Conservation (phyloP, 768 basidiomycete genomes). For the Amanita fuliginea region DNA sequence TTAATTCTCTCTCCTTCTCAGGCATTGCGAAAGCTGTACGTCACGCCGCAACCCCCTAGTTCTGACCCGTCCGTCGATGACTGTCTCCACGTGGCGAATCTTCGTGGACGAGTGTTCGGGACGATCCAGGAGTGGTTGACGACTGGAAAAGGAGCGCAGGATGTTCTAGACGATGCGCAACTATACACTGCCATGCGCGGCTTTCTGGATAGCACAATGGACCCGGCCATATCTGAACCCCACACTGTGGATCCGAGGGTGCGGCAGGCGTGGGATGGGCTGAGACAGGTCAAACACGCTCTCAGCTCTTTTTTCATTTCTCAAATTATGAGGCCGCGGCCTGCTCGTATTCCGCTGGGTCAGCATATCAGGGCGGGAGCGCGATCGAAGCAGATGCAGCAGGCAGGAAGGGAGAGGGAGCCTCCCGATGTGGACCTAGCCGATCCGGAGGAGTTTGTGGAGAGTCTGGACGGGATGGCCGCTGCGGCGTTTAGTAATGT, state of each 20-base stretch:
- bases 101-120: slow-evolving; percentile 53
- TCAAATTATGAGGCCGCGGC: slow-evolving; percentile 53
- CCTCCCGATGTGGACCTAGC: slow-evolving; percentile 56
- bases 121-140: slow-evolving; percentile 64
- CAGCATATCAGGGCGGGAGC: slow-evolving; percentile 12
- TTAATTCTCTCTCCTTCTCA: slow-evolving; percentile 16
- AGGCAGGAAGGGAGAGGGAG: slow-evolving; percentile 34
- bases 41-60: slow-evolving; percentile 35
- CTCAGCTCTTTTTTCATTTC: slow-evolving; percentile 37
- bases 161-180: slow-evolving; percentile 60
- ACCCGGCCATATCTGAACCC: slow-evolving; percentile 38
- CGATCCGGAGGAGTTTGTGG: slow-evolving; percentile 62
- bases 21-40: slow-evolving; percentile 69
- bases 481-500: slow-evolving; percentile 66
- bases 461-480: slow-evolving; percentile 68
- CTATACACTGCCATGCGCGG: slow-evolving; percentile 45
- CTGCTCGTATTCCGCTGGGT: slow-evolving; percentile 7
- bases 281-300: slow-evolving; percentile 30
- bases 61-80: slow-evolving; percentile 31
- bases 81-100: slow-evolving; percentile 36
- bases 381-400: slow-evolving; percentile 21
- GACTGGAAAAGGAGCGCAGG: slow-evolving; percentile 67
- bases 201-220: slow-evolving; percentile 48
- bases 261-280: slow-evolving; percentile 30
- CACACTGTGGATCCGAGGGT: slow-evolving; percentile 34